These are phyloP conservation scores for Pterulicium gracile DNA, from an alignment of 1,284 basidiomycete species.

Conservation along the genomic window DNA sequence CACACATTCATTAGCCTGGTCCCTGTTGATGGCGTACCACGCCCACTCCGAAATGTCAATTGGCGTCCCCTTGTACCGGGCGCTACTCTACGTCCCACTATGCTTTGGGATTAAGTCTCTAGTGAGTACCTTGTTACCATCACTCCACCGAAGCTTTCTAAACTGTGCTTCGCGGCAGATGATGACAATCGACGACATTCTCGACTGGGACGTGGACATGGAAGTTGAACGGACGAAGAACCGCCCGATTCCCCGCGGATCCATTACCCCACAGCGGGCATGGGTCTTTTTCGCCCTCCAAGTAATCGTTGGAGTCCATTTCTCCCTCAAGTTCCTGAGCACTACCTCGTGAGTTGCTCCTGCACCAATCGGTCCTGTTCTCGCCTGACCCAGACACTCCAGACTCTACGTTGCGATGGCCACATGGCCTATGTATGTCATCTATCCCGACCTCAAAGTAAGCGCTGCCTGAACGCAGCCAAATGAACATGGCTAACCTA, in stretches of 20 bases:
- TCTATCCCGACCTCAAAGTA: conserved; percentile 24
- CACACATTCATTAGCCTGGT: conserved; percentile 15
- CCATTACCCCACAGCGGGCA: conserved; percentile 17
- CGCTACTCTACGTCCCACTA: conserved; percentile 16
- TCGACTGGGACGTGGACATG: conserved; percentile 19
- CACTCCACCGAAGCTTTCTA: neutral
- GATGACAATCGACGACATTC: conserved; percentile 23
- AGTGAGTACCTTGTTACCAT: conserved; percentile 10
- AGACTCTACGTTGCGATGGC: conserved; percentile 17
- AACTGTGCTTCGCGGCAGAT: conserved; percentile 13
- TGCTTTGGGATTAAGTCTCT: conserved; percentile 22
- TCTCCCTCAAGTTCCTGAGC: conserved; percentile 14
- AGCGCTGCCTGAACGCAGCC: neutral
- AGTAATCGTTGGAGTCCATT: conserved; percentile 14
- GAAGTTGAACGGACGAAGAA: conserved; percentile 20
- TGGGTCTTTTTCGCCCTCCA: conserved; percentile 21
- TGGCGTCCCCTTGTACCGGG: conserved; percentile 9
- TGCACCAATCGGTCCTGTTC: neutral
- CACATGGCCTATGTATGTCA: conserved; percentile 20
- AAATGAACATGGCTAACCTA: neutral
- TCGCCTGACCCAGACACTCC: conserved; percentile 1
- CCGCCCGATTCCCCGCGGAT: conserved; percentile 19
- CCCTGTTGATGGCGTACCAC: conserved; percentile 20
- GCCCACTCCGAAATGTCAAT: conserved; percentile 14
- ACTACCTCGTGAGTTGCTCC: conserved; percentile 13